Conservation (phyloP, 805 yeast genomes). For the Torulaspora delbrueckii region DNA sequence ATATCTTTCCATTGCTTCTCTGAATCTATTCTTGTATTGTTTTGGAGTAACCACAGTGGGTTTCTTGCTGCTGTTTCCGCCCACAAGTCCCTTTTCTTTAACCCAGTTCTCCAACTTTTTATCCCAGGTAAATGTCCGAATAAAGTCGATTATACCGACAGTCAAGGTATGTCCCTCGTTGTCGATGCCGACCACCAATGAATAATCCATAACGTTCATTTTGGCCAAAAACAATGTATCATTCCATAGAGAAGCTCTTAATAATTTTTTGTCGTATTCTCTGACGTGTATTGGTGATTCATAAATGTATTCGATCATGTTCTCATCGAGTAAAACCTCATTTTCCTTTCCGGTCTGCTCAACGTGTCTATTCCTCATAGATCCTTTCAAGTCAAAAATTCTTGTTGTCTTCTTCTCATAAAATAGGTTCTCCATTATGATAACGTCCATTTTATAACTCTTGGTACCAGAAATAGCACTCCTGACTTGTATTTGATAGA, state of each 20-base stretch:
- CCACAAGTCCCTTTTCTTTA: slow-evolving; percentile 86
- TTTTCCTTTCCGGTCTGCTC: slow-evolving; percentile 93
- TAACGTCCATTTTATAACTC: slow-evolving; percentile 77
- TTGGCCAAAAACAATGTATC: slow-evolving; percentile 91
- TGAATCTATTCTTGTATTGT: slow-evolving; percentile 86
- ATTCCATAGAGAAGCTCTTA: slow-evolving; percentile 88
- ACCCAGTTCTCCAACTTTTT: slow-evolving; percentile 98
- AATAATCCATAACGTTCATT: slow-evolving; percentile 98
- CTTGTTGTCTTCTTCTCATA: slow-evolving; percentile 76
- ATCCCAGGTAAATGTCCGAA: slow-evolving; percentile 97
- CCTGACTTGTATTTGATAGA: slow-evolving; percentile 86
- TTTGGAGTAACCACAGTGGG: slow-evolving; percentile 97
- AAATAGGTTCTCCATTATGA: slow-evolving; percentile 93
- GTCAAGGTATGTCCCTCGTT: slow-evolving; percentile 60
- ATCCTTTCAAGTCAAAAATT: slow-evolving; percentile 93
- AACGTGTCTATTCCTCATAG: slow-evolving; percentile 96
- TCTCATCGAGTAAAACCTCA: slow-evolving; percentile 91
- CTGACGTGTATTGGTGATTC: slow-evolving; percentile 93
- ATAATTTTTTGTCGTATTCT: slow-evolving; percentile 80
- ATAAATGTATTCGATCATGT: slow-evolving; percentile 96
- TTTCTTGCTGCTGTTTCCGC: slow-evolving; percentile 72
- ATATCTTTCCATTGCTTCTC: slow-evolving; percentile 97
- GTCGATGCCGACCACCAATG: slow-evolving; percentile 90
- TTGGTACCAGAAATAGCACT: slow-evolving; percentile 66
- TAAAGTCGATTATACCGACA: slow-evolving; percentile 91